Evolutionary conservation across 495 filamentous ascomycete genomes (phyloP).

Genomic region (Aspergillus indologenus): DNA sequence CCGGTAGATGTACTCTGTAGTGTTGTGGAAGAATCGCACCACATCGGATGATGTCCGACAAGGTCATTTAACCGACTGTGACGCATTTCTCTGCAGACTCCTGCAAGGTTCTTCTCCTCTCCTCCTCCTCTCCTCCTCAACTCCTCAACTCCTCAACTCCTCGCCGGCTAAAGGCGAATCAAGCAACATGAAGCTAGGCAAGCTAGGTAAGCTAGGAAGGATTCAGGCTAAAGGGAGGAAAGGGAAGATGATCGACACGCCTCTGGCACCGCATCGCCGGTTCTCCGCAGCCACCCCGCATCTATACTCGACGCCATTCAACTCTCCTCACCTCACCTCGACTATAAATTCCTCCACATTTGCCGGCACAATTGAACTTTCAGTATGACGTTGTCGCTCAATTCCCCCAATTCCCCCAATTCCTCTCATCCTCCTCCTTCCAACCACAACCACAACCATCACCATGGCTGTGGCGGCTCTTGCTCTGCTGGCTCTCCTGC

Average conservation of each 20-base stretch:
- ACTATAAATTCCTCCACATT: too few species aligned
- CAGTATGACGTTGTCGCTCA: background rate
- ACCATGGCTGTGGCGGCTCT: background rate
- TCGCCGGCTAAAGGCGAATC: background rate
- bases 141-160: background rate
- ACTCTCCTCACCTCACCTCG: too few species aligned
- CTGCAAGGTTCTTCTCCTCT: too few species aligned
- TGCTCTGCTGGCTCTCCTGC: slow-evolving; percentile 28
- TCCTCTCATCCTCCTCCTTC: background rate
- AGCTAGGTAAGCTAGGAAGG: too few species aligned
- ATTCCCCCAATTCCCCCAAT: background rate
- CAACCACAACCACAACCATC: background rate
- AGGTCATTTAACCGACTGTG: background rate
- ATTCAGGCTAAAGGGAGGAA: background rate
- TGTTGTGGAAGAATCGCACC: background rate
- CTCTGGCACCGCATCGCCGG: too few species aligned
- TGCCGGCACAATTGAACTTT: background rate
- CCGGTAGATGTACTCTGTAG: too few species aligned
- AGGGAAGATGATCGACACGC: background rate
- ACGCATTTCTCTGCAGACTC: background rate
- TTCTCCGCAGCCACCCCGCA: background rate
- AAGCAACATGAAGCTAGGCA: too few species aligned
- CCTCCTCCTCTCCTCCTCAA: too few species aligned
- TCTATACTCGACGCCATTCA: too few species aligned
- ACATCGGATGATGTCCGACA: background rate